Evolutionary conservation across 1,284 basidiomycete genomes (phyloP).

Genomic region (Exsudoporus floridanus): DNA sequence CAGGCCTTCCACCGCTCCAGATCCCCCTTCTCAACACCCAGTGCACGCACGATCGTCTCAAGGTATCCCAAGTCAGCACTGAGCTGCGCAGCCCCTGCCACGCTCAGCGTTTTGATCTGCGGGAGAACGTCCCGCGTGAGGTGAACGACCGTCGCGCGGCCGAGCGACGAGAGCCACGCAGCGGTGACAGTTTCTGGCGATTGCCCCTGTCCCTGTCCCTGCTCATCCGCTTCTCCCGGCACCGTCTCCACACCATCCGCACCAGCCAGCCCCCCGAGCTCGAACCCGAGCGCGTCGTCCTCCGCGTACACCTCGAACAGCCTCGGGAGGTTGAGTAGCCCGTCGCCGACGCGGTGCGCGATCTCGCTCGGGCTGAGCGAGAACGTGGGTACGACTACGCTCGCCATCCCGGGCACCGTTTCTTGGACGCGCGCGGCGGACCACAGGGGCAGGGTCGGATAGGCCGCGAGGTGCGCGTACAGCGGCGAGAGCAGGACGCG

Average conservation of each 20-base stretch:
- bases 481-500: conserved; percentile 84
- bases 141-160: conserved; percentile 73
- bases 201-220: conserved; percentile 39
- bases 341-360: conserved; percentile 89
- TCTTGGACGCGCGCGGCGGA: conserved; percentile 42
- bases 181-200: conserved; percentile 80
- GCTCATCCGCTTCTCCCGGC: conserved; percentile 12
- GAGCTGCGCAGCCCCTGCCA: conserved; percentile 80
- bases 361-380: conserved; percentile 88
- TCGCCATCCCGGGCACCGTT: conserved; percentile 40
- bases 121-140: conserved; percentile 68
- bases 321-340: conserved; percentile 87
- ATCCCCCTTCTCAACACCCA: conserved; percentile 81
- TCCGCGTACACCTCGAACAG: conserved; percentile 94
- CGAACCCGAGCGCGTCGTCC: conserved; percentile 88
- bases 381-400: conserved; percentile 82
- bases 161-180: conserved; percentile 89
- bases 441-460: conserved; percentile 75
- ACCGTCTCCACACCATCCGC: not conserved
- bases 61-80: conserved; percentile 86
- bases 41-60: conserved; percentile 84
- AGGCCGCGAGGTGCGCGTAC: conserved; percentile 70
- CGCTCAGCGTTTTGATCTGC: conserved; percentile 57
- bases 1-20: conserved; percentile 74
- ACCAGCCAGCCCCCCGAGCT: conserved; percentile 46